Evolutionary conservation across 2,329 filamentous ascomycete genomes (phyloP).

Genomic region (Talaromyces marneffei): DNA sequence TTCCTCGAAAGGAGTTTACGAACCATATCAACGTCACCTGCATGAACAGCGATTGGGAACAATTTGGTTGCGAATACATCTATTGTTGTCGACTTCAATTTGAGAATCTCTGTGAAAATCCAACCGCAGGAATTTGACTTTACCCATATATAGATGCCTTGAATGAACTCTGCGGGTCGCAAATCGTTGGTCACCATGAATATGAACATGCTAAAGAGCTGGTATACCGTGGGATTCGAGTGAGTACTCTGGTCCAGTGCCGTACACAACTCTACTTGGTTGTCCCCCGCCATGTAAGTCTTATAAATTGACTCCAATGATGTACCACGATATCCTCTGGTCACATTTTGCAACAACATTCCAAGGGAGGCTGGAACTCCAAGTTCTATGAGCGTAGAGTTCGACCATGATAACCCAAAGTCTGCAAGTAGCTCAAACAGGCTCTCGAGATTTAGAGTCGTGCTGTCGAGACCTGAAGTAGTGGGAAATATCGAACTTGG

Average conservation of each 20-base stretch:
- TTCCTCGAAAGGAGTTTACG: background rate
- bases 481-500: background rate
- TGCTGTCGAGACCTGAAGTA: no score
- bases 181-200: background rate
- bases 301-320: background rate
- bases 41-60: background rate
- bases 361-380: background rate
- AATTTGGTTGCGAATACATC: background rate
- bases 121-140: background rate
- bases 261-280: background rate
- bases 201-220: background rate
- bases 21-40: background rate
- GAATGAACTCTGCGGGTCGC: accelerated
- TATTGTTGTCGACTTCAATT: background rate
- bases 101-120: background rate
- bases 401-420: background rate
- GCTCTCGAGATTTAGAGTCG: background rate
- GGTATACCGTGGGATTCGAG: background rate
- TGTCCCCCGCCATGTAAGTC: background rate
- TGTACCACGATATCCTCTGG: no score
- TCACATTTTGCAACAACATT: background rate
- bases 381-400: background rate
- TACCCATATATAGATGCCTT: background rate
- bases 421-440: background rate
- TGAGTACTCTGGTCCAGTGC: background rate